Conservation (phyloP, 176 grass and related monocot species). For the Sorghum bicolor region DNA sequence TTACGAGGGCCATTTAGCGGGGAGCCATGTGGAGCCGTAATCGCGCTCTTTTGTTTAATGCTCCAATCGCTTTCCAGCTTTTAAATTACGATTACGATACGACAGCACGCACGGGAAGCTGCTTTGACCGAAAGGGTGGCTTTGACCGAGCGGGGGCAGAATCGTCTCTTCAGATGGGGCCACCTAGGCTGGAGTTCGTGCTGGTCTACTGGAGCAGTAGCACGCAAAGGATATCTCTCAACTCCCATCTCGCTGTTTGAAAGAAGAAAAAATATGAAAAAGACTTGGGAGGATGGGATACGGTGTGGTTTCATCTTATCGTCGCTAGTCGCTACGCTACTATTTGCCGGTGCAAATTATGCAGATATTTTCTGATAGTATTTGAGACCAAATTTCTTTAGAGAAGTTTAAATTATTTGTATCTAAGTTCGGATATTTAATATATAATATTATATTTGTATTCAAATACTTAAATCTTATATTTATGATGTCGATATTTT, state of each 20-base stretch:
- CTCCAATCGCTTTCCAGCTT: conserved; percentile 30
- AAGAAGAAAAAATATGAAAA: neutral
- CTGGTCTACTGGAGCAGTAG: too few relatives aligned
- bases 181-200: neutral
- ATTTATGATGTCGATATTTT: too few relatives aligned
- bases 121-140: conserved; percentile 35
- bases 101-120: conserved; percentile 32
- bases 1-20: conserved; percentile 16
- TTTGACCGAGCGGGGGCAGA: conserved; percentile 32
- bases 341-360: too few relatives aligned
- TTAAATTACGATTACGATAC: neutral
- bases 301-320: neutral
- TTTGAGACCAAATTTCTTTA: too few relatives aligned
- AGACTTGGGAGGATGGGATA: neutral
- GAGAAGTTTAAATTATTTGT: too few relatives aligned
- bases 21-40: conserved; percentile 24
- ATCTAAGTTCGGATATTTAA: too few relatives aligned
- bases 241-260: neutral
- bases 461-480: too few relatives aligned
- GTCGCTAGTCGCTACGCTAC: neutral
- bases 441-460: too few relatives aligned
- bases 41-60: neutral
- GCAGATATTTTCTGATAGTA: too few relatives aligned
- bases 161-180: neutral
- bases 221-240: neutral